These are phyloP conservation scores for Colletotrichum liriopes DNA, from an alignment of 2,329 filamentous ascomycete genomes.

Conservation along the genomic window DNA sequence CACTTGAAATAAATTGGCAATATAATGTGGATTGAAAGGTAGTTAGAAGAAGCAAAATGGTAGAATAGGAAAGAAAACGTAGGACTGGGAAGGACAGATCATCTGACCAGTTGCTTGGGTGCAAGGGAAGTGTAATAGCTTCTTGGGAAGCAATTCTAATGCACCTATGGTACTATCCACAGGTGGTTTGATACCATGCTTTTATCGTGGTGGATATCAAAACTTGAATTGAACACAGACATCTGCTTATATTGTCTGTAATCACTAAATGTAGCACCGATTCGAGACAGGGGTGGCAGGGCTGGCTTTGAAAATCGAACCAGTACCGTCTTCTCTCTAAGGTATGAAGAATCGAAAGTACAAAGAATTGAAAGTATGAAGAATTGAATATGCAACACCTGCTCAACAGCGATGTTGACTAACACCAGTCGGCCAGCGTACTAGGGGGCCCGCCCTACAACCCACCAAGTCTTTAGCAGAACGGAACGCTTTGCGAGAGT, in stretches of 20 bases:
- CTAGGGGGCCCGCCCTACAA: background rate
- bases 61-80: no score
- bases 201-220: background rate
- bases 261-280: background rate
- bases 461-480: background rate
- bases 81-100: no score
- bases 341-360: background rate
- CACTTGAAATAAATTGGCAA: no score
- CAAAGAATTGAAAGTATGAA: background rate
- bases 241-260: background rate
- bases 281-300: accelerated
- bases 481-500: background rate
- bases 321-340: background rate
- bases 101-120: no score
- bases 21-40: no score
- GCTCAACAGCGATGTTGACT: background rate
- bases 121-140: no score
- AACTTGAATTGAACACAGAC: background rate
- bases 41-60: no score
- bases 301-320: background rate
- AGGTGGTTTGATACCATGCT: background rate
- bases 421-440: background rate
- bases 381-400: background rate
- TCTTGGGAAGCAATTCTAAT: background rate
- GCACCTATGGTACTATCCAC: background rate